These are phyloP conservation scores for Yarrowia sp. DNA, from an alignment of 805 yeast species.

Conservation along the genomic window DNA sequence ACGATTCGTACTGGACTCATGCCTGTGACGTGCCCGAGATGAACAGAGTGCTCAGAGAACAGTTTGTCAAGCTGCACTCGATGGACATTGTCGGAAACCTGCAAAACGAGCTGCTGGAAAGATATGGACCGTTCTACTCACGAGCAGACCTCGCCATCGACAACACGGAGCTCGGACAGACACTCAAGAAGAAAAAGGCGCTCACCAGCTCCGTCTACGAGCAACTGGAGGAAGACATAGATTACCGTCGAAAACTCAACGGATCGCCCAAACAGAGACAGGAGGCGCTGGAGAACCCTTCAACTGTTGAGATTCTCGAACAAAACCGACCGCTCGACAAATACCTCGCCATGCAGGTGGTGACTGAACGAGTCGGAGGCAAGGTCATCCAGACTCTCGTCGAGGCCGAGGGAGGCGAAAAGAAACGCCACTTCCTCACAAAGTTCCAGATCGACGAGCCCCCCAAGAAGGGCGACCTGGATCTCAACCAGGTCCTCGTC, in stretches of 20 bases:
- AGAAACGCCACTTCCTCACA: neutral
- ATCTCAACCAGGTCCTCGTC: slow-evolving; percentile 13
- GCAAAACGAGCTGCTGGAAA: slow-evolving; percentile 76
- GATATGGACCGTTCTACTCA: slow-evolving; percentile 68
- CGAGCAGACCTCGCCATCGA: neutral
- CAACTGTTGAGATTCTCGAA: slow-evolving; percentile 8
- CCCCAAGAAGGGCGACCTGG: slow-evolving; percentile 28
- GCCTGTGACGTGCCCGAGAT: slow-evolving; percentile 79
- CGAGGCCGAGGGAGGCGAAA: neutral
- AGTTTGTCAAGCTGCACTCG: slow-evolving; percentile 79
- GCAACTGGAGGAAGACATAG: slow-evolving; percentile 13
- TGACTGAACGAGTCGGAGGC: slow-evolving; percentile 12
- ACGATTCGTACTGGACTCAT: slow-evolving; percentile 98
- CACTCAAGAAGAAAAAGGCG: neutral
- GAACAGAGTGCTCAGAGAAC: slow-evolving; percentile 74
- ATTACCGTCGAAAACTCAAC: neutral
- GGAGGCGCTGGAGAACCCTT: neutral
- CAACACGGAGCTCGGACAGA: neutral
- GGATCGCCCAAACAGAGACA: neutral
- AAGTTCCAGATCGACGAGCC: slow-evolving; percentile 12
- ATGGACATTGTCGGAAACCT: slow-evolving; percentile 74
- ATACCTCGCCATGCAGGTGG: slow-evolving; percentile 8
- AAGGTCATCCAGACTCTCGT: neutral
- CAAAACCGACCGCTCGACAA: slow-evolving; percentile 10
- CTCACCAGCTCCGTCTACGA: neutral